These are phyloP conservation scores for Pleurotus tuber-regium DNA, from an alignment of 768 basidiomycete genomes.

Conservation along the genomic window DNA sequence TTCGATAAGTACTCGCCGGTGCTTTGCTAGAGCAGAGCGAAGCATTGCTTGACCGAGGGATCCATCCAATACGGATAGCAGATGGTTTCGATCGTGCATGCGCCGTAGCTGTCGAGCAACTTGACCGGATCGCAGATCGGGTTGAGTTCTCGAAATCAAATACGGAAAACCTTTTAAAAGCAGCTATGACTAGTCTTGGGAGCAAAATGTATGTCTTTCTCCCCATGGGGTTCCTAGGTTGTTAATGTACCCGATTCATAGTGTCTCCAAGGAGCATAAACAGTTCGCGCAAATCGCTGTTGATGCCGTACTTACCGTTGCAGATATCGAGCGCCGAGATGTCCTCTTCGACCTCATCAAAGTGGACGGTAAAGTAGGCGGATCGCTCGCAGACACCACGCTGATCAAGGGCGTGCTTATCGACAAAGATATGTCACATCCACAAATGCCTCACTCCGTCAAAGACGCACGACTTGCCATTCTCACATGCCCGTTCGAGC, in stretches of 20 bases:
- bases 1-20: slow-evolving; percentile 82
- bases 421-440: slow-evolving; percentile 99
- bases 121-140: slow-evolving; percentile 87
- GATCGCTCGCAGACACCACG: slow-evolving; percentile 90
- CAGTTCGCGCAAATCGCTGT: slow-evolving; percentile 98
- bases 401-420: slow-evolving; percentile 97
- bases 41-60: slow-evolving; percentile 95
- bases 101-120: slow-evolving; percentile 81
- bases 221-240: neutral
- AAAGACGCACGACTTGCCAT: slow-evolving; percentile 92
- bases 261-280: slow-evolving; percentile 93
- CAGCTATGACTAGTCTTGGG: slow-evolving; percentile 93
- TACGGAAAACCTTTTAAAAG: slow-evolving; percentile 87
- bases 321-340: slow-evolving; percentile 91
- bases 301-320: slow-evolving; percentile 92
- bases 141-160: slow-evolving; percentile 82
- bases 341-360: slow-evolving; percentile 99
- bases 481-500: slow-evolving; percentile 98
- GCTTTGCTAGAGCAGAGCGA: slow-evolving; percentile 95
- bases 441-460: slow-evolving; percentile 92
- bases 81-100: slow-evolving; percentile 98
- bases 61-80: slow-evolving; percentile 98
- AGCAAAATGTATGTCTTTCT: slow-evolving; percentile 85
- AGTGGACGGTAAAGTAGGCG: slow-evolving; percentile 98
- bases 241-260: slow-evolving; percentile 28